Conservation (phyloP, 2,329 filamentous ascomycete species). For the Uncinocarpus reesii region DNA sequence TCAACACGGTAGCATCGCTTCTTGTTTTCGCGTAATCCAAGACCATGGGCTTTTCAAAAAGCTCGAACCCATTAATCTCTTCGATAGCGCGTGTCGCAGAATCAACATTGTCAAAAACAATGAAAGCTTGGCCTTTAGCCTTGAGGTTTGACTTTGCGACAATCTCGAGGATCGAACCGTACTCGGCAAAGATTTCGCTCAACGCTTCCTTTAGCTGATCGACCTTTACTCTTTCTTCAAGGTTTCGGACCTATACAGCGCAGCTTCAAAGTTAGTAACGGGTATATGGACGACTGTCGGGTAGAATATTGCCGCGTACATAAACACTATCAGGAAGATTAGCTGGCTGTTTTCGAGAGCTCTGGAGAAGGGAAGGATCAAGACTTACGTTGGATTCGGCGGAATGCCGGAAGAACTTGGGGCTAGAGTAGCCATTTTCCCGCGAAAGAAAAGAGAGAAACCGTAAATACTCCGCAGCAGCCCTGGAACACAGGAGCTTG, state of each 20-base stretch:
- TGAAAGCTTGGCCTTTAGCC: conserved; percentile 89
- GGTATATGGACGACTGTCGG: background rate
- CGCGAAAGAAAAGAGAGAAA: background rate
- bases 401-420: conserved; percentile 24
- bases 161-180: conserved; percentile 74
- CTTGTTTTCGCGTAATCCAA: conserved; percentile 69
- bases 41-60: conserved; percentile 85
- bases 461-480: background rate
- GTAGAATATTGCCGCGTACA: conserved; percentile 22
- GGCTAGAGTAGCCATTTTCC: conserved; percentile 29
- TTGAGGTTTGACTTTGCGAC: conserved; percentile 82
- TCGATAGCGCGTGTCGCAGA: conserved; percentile 74
- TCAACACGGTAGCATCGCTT: conserved; percentile 78
- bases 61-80: conserved; percentile 80
- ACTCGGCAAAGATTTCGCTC: conserved; percentile 71
- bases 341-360: background rate
- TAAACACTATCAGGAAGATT: conserved; percentile 29
- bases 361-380: background rate
- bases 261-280: background rate
- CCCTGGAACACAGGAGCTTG: background rate
- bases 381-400: conserved; percentile 34
- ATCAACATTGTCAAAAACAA: conserved; percentile 77
- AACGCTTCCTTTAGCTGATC: conserved; percentile 65
- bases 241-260: conserved; percentile 54
- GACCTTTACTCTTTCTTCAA: conserved; percentile 84